These are phyloP conservation scores for Alternaria infectoria DNA, from an alignment of 2,329 filamentous ascomycete species.

Conservation along the genomic window DNA sequence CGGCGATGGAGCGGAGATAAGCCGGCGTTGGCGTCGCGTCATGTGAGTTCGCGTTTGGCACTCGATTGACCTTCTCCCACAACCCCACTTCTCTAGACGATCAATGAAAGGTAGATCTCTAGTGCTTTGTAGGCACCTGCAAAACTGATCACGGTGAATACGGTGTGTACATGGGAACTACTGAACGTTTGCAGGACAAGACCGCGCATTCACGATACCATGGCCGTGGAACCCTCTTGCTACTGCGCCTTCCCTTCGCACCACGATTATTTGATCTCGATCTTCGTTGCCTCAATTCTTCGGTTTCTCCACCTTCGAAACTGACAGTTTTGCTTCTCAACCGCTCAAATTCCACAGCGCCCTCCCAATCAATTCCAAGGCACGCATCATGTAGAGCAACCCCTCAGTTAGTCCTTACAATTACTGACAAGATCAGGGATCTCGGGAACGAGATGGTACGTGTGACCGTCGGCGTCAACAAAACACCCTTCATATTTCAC, in stretches of 20 bases:
- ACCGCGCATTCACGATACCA: neutral
- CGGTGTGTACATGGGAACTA: neutral
- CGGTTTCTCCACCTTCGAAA: neutral
- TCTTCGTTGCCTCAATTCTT: neutral
- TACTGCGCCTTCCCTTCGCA: neutral
- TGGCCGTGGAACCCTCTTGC: neutral
- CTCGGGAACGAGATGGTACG: neutral
- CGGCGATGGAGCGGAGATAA: constrained; percentile 11
- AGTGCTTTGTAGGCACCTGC: neutral
- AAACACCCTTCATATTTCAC: neutral
- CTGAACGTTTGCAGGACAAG: neutral
- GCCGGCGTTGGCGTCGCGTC: constrained; percentile 1
- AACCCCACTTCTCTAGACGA: neutral
- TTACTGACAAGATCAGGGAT: neutral
- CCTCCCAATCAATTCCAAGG: neutral
- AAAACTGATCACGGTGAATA: neutral
- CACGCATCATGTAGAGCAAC: neutral
- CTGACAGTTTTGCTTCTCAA: neutral
- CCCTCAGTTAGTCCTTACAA: neutral
- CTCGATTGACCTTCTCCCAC: neutral
- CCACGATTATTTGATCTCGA: neutral
- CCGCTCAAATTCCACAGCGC: neutral
- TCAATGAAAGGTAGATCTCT: neutral
- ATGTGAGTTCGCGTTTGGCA: constrained; percentile 7
- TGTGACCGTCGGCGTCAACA: neutral